phyloP scores from a whole-genome alignment of 805 yeast species.

The Komagataella phaffii region DNA sequence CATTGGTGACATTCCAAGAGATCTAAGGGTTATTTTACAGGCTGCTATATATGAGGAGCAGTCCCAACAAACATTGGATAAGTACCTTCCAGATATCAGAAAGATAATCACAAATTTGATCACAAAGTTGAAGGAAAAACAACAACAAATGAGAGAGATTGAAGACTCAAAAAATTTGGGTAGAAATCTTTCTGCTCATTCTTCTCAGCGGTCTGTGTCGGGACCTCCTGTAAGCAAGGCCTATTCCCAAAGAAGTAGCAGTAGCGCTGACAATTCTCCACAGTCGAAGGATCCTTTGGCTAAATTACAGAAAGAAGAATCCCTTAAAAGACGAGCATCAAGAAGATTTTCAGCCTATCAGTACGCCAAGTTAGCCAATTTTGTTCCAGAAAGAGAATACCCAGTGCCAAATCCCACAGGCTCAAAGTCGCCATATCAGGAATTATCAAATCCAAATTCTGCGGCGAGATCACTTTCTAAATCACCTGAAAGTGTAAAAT shows the following conservation, averaged over 20 bases:
- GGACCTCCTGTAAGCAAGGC: conserved; percentile 9
- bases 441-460: background rate
- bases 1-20: conserved; percentile 82
- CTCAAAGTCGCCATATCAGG: background rate
- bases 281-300: conserved; percentile 43
- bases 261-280: background rate
- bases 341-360: conserved; percentile 91
- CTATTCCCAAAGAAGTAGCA: conserved; percentile 3
- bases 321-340: conserved; percentile 84
- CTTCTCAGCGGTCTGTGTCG: conserved; percentile 11
- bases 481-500: background rate
- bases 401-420: conserved; percentile 9
- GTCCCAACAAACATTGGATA: conserved; percentile 68
- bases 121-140: conserved; percentile 72
- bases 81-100: conserved; percentile 72
- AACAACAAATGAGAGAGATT: conserved; percentile 25
- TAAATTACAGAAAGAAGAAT: conserved; percentile 71
- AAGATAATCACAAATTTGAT: conserved; percentile 73
- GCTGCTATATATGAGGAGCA: conserved; percentile 78
- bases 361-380: conserved; percentile 56
- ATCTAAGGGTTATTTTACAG: conserved; percentile 68
- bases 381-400: conserved; percentile 17
- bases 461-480: background rate
- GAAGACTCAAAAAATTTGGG: conserved; percentile 2
- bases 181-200: background rate